Conservation (phyloP, 2,329 filamentous ascomycete genomes). For the Aureobasidium sp. region DNA sequence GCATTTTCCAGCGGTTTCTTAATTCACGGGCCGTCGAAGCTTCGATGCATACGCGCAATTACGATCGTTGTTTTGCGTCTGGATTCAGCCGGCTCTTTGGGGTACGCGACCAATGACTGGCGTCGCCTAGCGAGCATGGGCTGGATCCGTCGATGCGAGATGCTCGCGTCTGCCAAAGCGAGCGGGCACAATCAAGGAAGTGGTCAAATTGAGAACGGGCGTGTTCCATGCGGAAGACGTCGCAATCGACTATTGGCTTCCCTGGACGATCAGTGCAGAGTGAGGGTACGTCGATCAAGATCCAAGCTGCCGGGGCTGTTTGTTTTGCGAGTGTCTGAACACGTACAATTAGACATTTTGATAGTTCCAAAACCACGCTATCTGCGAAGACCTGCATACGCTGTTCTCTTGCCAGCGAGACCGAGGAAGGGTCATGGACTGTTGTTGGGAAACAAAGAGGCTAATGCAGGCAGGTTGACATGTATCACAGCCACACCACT, state of each 20-base stretch:
- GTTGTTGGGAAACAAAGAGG: not conserved
- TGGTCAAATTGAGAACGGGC: not conserved
- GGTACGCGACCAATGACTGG: not conserved
- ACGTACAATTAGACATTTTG: slow-evolving; percentile 1
- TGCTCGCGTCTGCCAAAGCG: not conserved
- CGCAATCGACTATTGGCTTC: slow-evolving; percentile 8
- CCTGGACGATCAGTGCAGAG: slow-evolving; percentile 6
- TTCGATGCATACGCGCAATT: slow-evolving; percentile 7
- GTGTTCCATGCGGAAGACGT: slow-evolving; percentile 8
- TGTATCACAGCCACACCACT: not conserved
- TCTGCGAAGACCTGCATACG: no score
- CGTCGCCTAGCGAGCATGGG: not conserved
- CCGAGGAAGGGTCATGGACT: not conserved
- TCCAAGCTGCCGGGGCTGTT: not conserved
- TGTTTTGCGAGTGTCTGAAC: not conserved
- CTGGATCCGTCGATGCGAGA: not conserved
- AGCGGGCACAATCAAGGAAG: not conserved
- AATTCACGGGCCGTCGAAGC: slow-evolving; percentile 7
- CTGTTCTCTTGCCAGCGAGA: no score
- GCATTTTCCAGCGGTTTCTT: slow-evolving; percentile 6
- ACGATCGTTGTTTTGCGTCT: slow-evolving; percentile 6
- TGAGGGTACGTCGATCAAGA: slow-evolving; percentile 1
- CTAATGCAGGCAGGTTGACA: not conserved
- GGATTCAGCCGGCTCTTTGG: not conserved
- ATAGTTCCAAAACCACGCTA: not conserved